Percentiles rank a stretch among this genome's conserved stretches.
Conservation (phyloP, 179 eudicot genomes). For the Amaranthus tricolor region DNA sequence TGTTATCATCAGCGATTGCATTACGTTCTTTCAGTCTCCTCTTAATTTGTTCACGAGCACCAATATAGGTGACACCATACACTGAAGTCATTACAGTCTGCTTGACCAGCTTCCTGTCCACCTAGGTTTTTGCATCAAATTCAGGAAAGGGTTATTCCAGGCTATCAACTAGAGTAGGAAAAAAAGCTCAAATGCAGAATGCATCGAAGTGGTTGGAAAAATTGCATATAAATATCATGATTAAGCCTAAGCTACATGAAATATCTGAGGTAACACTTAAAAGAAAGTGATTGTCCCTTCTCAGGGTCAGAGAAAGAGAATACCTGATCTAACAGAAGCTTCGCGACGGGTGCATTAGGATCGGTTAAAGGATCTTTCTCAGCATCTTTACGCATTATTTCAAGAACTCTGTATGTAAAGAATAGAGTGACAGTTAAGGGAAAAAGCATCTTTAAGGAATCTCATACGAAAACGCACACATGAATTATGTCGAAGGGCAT, state of each 20-base stretch:
- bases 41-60: constrained; percentile 98
- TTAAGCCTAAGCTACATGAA: background rate
- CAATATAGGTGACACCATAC: constrained; percentile 95
- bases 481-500: background rate
- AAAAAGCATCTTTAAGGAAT: background rate
- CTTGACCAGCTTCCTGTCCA: constrained; percentile 97
- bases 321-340: constrained; percentile 73
- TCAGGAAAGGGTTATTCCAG: constrained; percentile 15
- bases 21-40: constrained; percentile 87
- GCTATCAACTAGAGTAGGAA: background rate
- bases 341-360: constrained; percentile 69
- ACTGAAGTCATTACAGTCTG: constrained; percentile 99
- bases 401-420: constrained; percentile 65
- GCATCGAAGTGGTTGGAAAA: too few relatives aligned
- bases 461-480: background rate
- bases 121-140: constrained; percentile 42
- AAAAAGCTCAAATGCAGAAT: background rate
- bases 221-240: background rate
- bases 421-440: constrained; percentile 13
- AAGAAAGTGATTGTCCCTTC: background rate
- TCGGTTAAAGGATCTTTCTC: constrained; percentile 65
- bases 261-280: background rate
- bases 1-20: constrained; percentile 61
- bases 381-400: constrained; percentile 75
- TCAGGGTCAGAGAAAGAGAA: background rate